Evolutionary conservation across 306 rosid species (phyloP), one percentile per base, ranked within the genome.

Genomic region (Vicia faba): DNA sequence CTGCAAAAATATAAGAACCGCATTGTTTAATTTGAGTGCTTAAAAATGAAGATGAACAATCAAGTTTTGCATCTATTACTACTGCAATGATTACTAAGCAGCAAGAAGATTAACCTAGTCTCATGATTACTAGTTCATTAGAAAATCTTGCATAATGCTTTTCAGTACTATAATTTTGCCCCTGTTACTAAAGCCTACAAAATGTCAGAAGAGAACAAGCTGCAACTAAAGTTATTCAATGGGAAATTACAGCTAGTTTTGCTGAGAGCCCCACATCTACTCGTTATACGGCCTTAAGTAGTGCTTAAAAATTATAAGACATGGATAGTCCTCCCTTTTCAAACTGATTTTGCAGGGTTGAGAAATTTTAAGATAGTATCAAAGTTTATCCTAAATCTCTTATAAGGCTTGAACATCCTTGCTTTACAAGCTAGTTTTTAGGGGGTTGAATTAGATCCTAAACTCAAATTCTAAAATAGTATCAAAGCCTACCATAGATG

Each of bases 1-100:
- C 99, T 93, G 89, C 73, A 66, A 49, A 63, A 64, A 57, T 20
- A 75, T 68, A 48, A n/a, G 8, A 63, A 8, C 16, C 20, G 8
- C 64, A 33, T 15, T 38, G 16, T 28, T 59, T 15, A 45, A 13
- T 28, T 59, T 68, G 14, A 75, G 70, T 71, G 58, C 72, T 46
- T 36, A 5, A 44, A 49, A 64, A 13, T 29, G 69, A 51, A 58
- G 28, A 9, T 35, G 50, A 13, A 26, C 66, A 59, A 16, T 11
- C 51, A 38, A 58, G 13, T 25, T 45, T 65, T 80, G 8, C 5
- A 36, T 66, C 54, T 41, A 11, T 26, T 55, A 55, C 5, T 13
- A 55, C 19, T 6, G 11, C 61, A 54, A 26, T 26, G 61, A 55
- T 12, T 12, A 12, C 16, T 39, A 11, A 15, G 50, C 31, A 26